These are phyloP conservation scores for Calonectria ilicicola DNA, from an alignment of 2,329 filamentous ascomycete genomes.

Conservation along the genomic window DNA sequence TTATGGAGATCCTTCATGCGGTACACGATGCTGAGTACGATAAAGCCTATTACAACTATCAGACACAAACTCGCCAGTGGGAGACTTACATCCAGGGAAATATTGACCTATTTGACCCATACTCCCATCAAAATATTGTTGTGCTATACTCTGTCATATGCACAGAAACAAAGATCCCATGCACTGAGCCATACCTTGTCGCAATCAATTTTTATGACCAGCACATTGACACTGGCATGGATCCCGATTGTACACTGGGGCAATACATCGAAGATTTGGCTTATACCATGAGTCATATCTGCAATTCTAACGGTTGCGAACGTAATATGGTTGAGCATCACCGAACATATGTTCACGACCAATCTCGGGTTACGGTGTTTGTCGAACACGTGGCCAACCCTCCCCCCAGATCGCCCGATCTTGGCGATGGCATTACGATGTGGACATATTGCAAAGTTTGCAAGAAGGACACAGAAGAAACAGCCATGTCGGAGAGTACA, in stretches of 20 bases:
- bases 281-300: constrained; percentile 79
- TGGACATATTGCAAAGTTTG: constrained; percentile 98
- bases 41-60: constrained; percentile 91
- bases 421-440: constrained; percentile 82
- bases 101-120: constrained; percentile 90
- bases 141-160: constrained; percentile 95
- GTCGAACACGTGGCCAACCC: constrained; percentile 72
- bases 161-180: constrained; percentile 92
- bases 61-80: constrained; percentile 95
- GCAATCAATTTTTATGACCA: constrained; percentile 95
- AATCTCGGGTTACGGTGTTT: constrained; percentile 92
- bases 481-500: constrained; percentile 91
- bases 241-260: constrained; percentile 92
- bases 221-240: constrained; percentile 75
- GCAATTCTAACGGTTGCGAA: constrained; percentile 86
- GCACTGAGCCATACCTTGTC: constrained; percentile 89
- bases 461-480: constrained; percentile 88
- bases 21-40: constrained; percentile 98
- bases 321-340: constrained; percentile 93
- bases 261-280: constrained; percentile 96
- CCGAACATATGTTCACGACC: constrained; percentile 95
- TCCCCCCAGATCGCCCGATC: constrained; percentile 55
- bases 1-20: constrained; percentile 93
- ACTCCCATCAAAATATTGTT: constrained; percentile 95
- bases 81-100: constrained; percentile 94